These are phyloP conservation scores for Beauveria pseudobassiana DNA, from an alignment of 2,329 filamentous ascomycete species.

Conservation along the genomic window DNA sequence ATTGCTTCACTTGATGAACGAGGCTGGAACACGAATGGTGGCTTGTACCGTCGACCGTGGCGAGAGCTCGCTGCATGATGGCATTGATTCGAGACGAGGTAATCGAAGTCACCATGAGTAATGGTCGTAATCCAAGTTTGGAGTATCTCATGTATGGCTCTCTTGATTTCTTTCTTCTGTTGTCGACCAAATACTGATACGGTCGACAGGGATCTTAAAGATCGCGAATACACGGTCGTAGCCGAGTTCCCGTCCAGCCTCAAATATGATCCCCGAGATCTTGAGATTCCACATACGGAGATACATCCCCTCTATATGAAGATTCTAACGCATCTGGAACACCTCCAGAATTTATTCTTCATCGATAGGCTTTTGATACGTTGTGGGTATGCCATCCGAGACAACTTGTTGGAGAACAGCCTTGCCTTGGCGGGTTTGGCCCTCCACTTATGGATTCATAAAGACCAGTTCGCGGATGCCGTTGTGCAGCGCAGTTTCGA, in stretches of 20 bases:
- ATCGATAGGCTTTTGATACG: constrained; percentile 49
- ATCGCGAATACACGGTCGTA: constrained; percentile 24
- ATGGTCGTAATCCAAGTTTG: constrained; percentile 11
- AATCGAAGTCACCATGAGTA: constrained; percentile 46
- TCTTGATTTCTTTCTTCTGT: too few species aligned
- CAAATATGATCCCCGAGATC: constrained; percentile 29
- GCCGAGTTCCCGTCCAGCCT: constrained; percentile 30
- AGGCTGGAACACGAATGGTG: constrained; percentile 44
- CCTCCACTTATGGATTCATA: constrained; percentile 41
- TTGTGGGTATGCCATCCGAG: constrained; percentile 27
- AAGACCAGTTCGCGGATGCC: constrained; percentile 32
- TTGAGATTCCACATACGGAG: constrained; percentile 25
- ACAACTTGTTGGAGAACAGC: constrained; percentile 35
- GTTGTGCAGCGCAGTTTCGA: constrained; percentile 36
- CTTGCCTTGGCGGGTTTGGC: constrained; percentile 41
- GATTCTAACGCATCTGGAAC: constrained; percentile 40
- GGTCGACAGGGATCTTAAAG: constrained; percentile 27
- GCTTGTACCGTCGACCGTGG: constrained; percentile 36
- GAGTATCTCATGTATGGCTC: constrained; percentile 17
- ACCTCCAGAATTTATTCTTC: constrained; percentile 51
- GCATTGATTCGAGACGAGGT: constrained; percentile 50
- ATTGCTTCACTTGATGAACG: constrained; percentile 32
- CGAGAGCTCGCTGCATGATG: constrained; percentile 39
- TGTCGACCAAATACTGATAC: background rate
- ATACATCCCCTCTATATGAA: constrained; percentile 32